These are phyloP conservation scores for Akanthomyces dipterigenus DNA, from an alignment of 2,329 filamentous ascomycete species.

Conservation along the genomic window DNA sequence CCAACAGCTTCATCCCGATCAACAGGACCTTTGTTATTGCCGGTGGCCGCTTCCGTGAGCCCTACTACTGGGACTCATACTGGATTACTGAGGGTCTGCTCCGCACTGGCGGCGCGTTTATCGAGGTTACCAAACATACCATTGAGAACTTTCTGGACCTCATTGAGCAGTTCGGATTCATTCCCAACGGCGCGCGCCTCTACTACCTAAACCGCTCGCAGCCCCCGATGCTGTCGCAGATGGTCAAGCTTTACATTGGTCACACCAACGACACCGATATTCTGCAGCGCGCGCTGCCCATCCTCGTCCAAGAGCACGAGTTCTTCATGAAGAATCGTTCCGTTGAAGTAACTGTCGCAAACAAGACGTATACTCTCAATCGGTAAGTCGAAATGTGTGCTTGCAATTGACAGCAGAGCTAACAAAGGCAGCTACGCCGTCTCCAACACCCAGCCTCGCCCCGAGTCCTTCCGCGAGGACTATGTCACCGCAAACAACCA, in stretches of 20 bases:
- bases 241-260: conserved; percentile 58
- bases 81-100: conserved; percentile 62
- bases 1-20: conserved; percentile 58
- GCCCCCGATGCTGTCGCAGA: conserved; percentile 58
- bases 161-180: conserved; percentile 56
- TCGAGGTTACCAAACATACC: conserved; percentile 56
- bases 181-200: conserved; percentile 60
- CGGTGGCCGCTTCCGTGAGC: conserved; percentile 63
- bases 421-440: conserved; percentile 44
- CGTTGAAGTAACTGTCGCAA: conserved; percentile 40
- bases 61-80: conserved; percentile 67
- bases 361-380: conserved; percentile 48
- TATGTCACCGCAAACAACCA: conserved; percentile 58
- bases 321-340: conserved; percentile 58
- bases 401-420: neutral
- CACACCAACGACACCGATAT: conserved; percentile 58
- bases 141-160: conserved; percentile 66
- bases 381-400: conserved; percentile 32
- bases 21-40: conserved; percentile 65
- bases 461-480: conserved; percentile 62
- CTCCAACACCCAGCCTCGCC: conserved; percentile 57
- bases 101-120: conserved; percentile 57
- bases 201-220: conserved; percentile 66
- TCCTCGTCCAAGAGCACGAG: conserved; percentile 56
- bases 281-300: conserved; percentile 52